A percentile compares a stretch with the other conserved stretches of the same genome.
Evolutionary conservation across 306 rosid species (phyloP).

Genomic region (Rubus idaeus): DNA sequence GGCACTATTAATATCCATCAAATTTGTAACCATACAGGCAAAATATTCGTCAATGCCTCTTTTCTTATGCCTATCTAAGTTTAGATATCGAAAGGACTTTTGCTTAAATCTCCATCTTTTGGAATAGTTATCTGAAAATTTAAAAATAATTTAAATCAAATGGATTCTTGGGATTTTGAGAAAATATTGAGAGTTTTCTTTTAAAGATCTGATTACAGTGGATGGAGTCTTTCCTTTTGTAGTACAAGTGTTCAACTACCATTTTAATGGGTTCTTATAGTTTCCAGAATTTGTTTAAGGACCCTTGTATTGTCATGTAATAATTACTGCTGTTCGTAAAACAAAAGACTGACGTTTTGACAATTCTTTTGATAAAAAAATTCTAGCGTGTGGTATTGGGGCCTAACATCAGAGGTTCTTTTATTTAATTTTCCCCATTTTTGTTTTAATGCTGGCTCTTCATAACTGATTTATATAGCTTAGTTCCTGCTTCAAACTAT

Average conservation of each 20-base stretch:
- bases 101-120: background rate
- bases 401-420: too few species aligned
- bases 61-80: too few species aligned
- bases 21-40: background rate
- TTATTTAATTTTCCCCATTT: too few species aligned
- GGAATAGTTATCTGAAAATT: background rate
- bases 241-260: background rate
- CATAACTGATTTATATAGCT: background rate
- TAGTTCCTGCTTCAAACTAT: background rate
- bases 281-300: background rate
- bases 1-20: background rate
- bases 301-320: background rate
- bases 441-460: background rate
- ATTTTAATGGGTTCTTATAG: background rate
- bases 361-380: background rate
- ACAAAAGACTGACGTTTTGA: background rate
- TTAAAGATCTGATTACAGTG: background rate
- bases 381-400: too few species aligned
- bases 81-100: background rate
- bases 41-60: background rate
- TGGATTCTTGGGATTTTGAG: background rate
- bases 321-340: background rate
- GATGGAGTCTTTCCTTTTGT: background rate
- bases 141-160: background rate
- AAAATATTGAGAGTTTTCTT: background rate